Evolutionary conservation across 805 yeast species (phyloP).

Genomic region (Millerago galiae): DNA sequence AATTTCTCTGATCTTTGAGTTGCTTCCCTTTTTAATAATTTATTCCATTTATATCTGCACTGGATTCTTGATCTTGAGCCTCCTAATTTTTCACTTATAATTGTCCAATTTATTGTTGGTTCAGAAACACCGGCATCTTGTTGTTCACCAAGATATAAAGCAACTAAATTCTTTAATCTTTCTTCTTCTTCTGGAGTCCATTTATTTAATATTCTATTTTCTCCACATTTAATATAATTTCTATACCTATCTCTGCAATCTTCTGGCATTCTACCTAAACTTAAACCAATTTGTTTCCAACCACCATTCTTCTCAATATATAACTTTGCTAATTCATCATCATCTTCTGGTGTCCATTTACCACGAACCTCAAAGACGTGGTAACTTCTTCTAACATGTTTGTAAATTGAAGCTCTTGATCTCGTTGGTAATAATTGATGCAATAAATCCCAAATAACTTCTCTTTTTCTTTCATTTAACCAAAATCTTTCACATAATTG

Average conservation of each 20-base stretch:
- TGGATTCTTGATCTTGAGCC: constrained; percentile 88
- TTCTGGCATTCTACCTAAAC: constrained; percentile 91
- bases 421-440: constrained; percentile 77
- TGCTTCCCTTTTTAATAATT: constrained; percentile 58
- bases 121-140: constrained; percentile 16
- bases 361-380: constrained; percentile 86
- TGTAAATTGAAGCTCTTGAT: constrained; percentile 84
- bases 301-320: constrained; percentile 68
- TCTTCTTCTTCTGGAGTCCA: constrained; percentile 77
- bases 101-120: constrained; percentile 78
- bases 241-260: constrained; percentile 97
- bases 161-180: constrained; percentile 47
- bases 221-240: constrained; percentile 90
- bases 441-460: constrained; percentile 82
- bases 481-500: constrained; percentile 82
- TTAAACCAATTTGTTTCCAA: constrained; percentile 81
- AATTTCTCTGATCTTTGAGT: constrained; percentile 37
- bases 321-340: constrained; percentile 53
- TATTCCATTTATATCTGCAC: constrained; percentile 94
- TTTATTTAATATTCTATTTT: constrained; percentile 63
- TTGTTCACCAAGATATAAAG: constrained; percentile 38
- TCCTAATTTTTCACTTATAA: constrained; percentile 83
- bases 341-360: constrained; percentile 84
- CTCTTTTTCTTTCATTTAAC: constrained; percentile 80
- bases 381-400: constrained; percentile 85